Evolutionary conservation across 2,329 filamentous ascomycete species (phyloP), one percentile per base, ranked within the genome.

Genomic region (Ambrosiella beaveri): DNA sequence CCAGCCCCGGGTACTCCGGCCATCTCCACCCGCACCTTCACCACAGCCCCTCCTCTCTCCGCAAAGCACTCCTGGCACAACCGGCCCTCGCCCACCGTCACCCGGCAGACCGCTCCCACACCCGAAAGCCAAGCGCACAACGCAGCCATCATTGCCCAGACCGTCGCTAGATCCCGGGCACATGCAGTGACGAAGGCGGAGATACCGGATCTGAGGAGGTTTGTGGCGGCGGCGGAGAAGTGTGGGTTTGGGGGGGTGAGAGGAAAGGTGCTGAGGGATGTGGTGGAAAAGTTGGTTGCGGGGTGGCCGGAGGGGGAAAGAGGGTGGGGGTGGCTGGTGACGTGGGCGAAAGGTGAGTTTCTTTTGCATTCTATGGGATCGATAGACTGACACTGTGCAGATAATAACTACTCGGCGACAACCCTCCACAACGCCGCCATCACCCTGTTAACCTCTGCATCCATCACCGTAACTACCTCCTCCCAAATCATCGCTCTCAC

Each of bases 291-390:
- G 6, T 36, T 61, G 6, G n/a, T 47, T 13, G n/a, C n/a, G n/a
- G 44, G 19, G 44, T 47, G 44, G 44, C 13, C n/a, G n/a, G 44
- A 47, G 7, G n/a, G 7, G 44, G 44, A 49, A 11, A 38, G 53
- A 17, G 50, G 58, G 7, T 62, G 59, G 59, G 37, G 53, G n/a
- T 47, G 45, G 19, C 35, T 60, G 15, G 27, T 53, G 13, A 41
- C 53, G 13, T 58, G 54, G 37, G 57, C 56, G 11, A 37, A 59
- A 15, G 54, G 54, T 54, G 47, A 40, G 51, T 57, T 54, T 27
- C 27, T 45, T 9, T 12, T 36, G 9, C 13, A n/a, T 12, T 37
- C 7, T 53, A 15, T 53, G 35, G 15, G 9, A 6, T 15, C 3
- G 35, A 6, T 19, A 35, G 35, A 38, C 13, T 38, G 37, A 11